phyloP scores from a whole-genome alignment of 176 grass and related monocot species.

The Elaeis guineensis region DNA sequence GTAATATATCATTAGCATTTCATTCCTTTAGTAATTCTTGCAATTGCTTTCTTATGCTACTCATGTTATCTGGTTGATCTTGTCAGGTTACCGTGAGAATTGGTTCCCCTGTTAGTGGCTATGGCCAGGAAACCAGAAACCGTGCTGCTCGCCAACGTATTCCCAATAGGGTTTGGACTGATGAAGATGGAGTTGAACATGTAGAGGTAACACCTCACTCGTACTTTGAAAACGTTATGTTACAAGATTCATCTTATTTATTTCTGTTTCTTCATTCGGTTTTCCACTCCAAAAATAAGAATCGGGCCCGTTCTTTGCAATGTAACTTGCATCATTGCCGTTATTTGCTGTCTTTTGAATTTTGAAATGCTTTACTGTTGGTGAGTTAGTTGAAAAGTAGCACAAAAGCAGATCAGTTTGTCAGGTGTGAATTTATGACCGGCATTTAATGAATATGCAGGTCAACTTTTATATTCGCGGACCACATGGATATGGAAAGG shows the following conservation, averaged over 20 bases:
- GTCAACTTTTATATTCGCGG: constrained; percentile 82
- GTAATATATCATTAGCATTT: no score
- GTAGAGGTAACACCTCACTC: constrained; percentile 46
- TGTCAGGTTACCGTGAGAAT: constrained; percentile 67
- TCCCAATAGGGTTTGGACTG: constrained; percentile 81
- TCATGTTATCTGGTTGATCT: constrained; percentile 7
- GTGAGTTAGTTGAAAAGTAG: no score
- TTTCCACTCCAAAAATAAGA: no score
- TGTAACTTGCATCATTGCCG: no score
- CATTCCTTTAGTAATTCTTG: no score
- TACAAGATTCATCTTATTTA: no score
- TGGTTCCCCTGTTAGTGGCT: constrained; percentile 87
- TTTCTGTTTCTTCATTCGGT: no score
- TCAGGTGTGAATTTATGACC: not conserved
- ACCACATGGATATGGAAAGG: constrained; percentile 76
- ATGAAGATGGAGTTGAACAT: constrained; percentile 92
- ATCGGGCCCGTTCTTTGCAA: no score
- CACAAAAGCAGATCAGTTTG: no score
- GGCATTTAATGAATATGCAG: constrained; percentile 31
- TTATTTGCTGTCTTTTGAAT: no score
- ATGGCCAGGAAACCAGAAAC: constrained; percentile 91
- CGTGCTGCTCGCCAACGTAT: constrained; percentile 82
- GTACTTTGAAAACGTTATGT: no score
- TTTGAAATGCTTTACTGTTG: no score
- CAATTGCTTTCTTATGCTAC: constrained; percentile 13